Evolutionary conservation across 1,139 yeast genomes (phyloP), one percentile per base, ranked within the genome.

Genomic region (Scheffersomyces lignicola): DNA sequence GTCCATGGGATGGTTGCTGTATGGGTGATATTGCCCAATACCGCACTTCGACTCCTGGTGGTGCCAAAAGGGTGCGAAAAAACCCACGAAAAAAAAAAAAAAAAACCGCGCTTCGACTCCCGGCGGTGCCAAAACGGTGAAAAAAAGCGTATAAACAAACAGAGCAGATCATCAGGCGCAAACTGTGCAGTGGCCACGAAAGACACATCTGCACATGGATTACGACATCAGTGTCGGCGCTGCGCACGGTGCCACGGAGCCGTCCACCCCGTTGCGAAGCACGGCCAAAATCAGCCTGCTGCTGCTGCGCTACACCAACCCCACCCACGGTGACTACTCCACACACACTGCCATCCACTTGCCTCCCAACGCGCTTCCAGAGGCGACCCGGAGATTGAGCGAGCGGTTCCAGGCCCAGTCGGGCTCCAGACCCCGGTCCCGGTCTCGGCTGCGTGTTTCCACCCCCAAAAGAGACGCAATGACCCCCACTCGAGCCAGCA

Each of bases 281-380:
- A 26, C 11, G 4, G 7, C 11, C 18, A 14, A 5, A n/a, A 26
- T 6, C 5, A 16, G 18, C 18, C 7, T 13, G 9, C 7, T 14
- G 11, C 24, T 29, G 4, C 13, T 20, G 16, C 13, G 24, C 8
- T 29, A 24, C 13, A 25, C 35, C 5, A 26, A 26, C n/a, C 29
- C 29, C 16, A 26, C 7, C 18, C 29, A 26, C 18, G n/a, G n/a
- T n/a, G n/a, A n/a, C n/a, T n/a, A n/a, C n/a, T 14, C 20, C 5
- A 24, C 28, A 8, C 8, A 25, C 8, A 39, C 36, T 13, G 36
- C 34, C 13, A 42, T 49, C 14, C 56, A 43, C 24, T 48, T 62
- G 14, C 67, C 67, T 6, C 62, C 64, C 1, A 53, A 52, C 17
- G 60, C 57, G 33, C 45, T 62, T 12, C 53, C 56, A 3, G 47